phyloP scores from a whole-genome alignment of 1,284 basidiomycete genomes.

The Trichosporon faecale region DNA sequence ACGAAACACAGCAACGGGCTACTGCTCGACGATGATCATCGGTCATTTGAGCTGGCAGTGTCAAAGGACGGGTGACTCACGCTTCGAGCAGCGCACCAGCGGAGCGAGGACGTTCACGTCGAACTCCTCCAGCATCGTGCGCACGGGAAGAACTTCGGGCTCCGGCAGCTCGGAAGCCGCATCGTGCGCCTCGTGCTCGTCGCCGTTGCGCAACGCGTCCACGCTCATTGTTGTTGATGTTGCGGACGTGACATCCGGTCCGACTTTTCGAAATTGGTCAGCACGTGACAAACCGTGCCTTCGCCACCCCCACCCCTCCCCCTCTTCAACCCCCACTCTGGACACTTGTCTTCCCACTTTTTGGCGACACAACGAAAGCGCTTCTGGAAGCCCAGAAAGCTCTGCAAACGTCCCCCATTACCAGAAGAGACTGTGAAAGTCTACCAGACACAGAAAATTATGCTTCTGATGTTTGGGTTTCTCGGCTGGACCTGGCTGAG shows the following conservation, averaged over 20 bases:
- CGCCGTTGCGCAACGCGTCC: conserved; percentile 12
- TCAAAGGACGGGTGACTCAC: too few relatives aligned
- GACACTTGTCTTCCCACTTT: too few relatives aligned
- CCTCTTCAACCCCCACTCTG: too few relatives aligned
- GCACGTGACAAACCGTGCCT: background rate
- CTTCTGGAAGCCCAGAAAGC: too few relatives aligned
- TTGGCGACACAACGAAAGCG: too few relatives aligned
- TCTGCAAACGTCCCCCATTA: too few relatives aligned
- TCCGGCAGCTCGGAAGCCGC: conserved; percentile 32
- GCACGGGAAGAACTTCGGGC: conserved; percentile 48
- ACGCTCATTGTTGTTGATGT: conserved; percentile 15
- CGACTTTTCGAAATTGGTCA: background rate
- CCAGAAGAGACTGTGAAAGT: background rate
- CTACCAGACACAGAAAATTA: too few relatives aligned
- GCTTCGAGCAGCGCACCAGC: conserved; percentile 60
- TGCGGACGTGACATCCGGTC: background rate
- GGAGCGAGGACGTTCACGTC: conserved; percentile 57
- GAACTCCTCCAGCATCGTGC: conserved; percentile 53
- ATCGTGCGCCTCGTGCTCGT: background rate
- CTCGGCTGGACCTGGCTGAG: too few relatives aligned
- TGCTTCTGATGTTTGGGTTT: too few relatives aligned
- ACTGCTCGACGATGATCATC: too few relatives aligned
- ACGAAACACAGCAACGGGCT: background rate
- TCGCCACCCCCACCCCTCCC: too few relatives aligned
- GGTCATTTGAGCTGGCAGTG: too few relatives aligned